Evolutionary conservation across 2,329 filamentous ascomycete species (phyloP).

Genomic region (Colletotrichum tabaci): DNA sequence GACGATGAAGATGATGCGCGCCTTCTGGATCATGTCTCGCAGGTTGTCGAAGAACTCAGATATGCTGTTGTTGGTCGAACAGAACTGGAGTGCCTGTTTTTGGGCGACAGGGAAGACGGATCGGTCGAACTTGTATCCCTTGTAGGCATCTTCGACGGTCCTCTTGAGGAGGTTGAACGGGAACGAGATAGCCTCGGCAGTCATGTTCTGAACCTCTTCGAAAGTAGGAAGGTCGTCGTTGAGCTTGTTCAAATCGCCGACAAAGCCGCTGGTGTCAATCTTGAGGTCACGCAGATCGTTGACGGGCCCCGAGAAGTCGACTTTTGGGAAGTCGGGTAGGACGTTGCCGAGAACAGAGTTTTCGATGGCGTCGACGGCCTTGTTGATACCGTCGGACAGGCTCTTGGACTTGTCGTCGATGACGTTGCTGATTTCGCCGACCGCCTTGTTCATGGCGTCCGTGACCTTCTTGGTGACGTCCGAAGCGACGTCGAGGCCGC

Average conservation of each 20-base stretch:
- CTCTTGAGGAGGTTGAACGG: constrained; percentile 87
- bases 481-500: constrained; percentile 79
- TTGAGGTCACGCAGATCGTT: constrained; percentile 78
- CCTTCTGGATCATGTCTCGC: constrained; percentile 74
- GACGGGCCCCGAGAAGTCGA: constrained; percentile 78
- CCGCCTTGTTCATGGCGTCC: constrained; percentile 63
- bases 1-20: constrained; percentile 83
- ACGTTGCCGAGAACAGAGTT: constrained; percentile 66
- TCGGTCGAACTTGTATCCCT: constrained; percentile 83
- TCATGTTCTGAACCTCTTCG: constrained; percentile 85
- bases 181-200: constrained; percentile 78
- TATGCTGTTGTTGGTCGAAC: constrained; percentile 86
- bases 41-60: constrained; percentile 86
- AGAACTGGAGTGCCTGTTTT: constrained; percentile 89
- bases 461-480: constrained; percentile 68
- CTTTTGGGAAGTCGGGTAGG: constrained; percentile 59
- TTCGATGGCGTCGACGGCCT: constrained; percentile 61
- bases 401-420: constrained; percentile 72
- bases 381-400: constrained; percentile 63
- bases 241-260: constrained; percentile 78
- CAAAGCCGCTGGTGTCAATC: constrained; percentile 76
- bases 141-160: constrained; percentile 79
- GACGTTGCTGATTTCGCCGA: constrained; percentile 69
- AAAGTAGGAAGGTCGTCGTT: constrained; percentile 88
- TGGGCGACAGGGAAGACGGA: constrained; percentile 85